Conservation (phyloP, 2,329 filamentous ascomycete genomes). For the Phaeomoniella chlamydospora region DNA sequence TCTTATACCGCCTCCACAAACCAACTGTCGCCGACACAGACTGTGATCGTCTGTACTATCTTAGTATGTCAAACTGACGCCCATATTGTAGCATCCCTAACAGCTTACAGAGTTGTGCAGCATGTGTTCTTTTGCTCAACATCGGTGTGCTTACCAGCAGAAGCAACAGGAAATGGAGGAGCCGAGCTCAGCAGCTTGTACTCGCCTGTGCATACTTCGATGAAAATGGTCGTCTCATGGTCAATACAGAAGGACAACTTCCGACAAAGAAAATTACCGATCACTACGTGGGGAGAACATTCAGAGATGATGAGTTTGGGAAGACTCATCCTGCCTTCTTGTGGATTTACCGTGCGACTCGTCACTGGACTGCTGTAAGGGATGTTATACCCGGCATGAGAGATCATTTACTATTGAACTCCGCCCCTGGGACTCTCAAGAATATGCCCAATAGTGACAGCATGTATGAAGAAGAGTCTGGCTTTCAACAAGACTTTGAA, state of each 20-base stretch:
- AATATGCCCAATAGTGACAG: slow-evolving; percentile 5
- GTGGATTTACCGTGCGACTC: slow-evolving; percentile 72
- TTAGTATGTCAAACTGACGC: slow-evolving; percentile 35
- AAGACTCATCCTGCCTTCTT: slow-evolving; percentile 67
- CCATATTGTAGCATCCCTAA: slow-evolving; percentile 7
- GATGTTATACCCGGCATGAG: slow-evolving; percentile 59
- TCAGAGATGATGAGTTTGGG: slow-evolving; percentile 60
- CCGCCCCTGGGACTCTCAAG: slow-evolving; percentile 15
- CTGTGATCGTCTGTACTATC: slow-evolving; percentile 59
- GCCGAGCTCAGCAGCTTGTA: slow-evolving; percentile 46
- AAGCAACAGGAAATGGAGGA: slow-evolving; percentile 38
- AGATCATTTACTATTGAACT: slow-evolving; percentile 46
- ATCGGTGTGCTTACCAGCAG: slow-evolving; percentile 40
- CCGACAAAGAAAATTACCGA: slow-evolving; percentile 57
- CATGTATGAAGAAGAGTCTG: slow-evolving; percentile 9
- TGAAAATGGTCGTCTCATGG: slow-evolving; percentile 27
- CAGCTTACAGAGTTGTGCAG: slow-evolving; percentile 39
- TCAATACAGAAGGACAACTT: slow-evolving; percentile 27
- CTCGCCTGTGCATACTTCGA: slow-evolving; percentile 30
- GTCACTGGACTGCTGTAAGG: slow-evolving; percentile 58
- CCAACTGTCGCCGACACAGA: slow-evolving; percentile 44
- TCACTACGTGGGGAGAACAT: slow-evolving; percentile 52
- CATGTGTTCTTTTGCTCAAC: slow-evolving; percentile 44
- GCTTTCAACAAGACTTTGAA: slow-evolving; percentile 50
- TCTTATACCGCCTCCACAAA: slow-evolving; percentile 23